Evolutionary conservation across 352 stramenopile genomes (phyloP), one percentile per base, ranked within the genome.

Genomic region (Globisporangium abappressorium): DNA sequence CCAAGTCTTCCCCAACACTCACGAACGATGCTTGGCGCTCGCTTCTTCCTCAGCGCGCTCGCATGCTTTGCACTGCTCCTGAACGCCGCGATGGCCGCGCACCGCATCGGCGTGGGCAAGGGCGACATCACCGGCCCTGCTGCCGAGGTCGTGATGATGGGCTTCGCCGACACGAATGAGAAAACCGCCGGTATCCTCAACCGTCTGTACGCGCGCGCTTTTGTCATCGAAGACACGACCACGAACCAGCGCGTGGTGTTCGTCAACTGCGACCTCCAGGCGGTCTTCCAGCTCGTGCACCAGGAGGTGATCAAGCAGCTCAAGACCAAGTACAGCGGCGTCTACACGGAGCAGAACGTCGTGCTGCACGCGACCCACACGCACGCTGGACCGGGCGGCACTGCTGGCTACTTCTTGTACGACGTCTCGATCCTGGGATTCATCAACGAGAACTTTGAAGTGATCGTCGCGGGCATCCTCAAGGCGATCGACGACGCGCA

Each of bases 331-430:
- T 87, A 82, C 54, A 62, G 41, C 34, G 66, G 76, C 9, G 9
- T 83, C 18, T 87, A 87, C 79, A 74, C 74, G 1, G 79, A 77
- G 55, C 79, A 91, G 60, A 94, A 92, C 67, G 72, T 93, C 14
- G 71, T 82, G n/a, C 76, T 96, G 1, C 85, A 84, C 64, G 88
- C 85, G 28, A 95, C 85, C 3, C 90, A 97, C 73, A 95, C 89
- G n/a, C 90, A 97, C 68, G 85, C 81, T 22, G 84, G 78, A 1
- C 85, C 89, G 0, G 87, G 77, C 30, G 90, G 90, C 3, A 89
- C 88, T 33, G 68, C 90, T 0, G 84, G 88, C 47, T 94, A 96
- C 67, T 80, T 87, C 22, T 55, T 96, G 2, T 96, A 92, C 73
- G 73, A 82, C 61, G 65, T 84, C 22, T 80, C 77, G 26, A 83